Base-by-base conservation (phyloP, 1,139 yeast species). In the Spencermartinsiella ligniputridi region DNA sequence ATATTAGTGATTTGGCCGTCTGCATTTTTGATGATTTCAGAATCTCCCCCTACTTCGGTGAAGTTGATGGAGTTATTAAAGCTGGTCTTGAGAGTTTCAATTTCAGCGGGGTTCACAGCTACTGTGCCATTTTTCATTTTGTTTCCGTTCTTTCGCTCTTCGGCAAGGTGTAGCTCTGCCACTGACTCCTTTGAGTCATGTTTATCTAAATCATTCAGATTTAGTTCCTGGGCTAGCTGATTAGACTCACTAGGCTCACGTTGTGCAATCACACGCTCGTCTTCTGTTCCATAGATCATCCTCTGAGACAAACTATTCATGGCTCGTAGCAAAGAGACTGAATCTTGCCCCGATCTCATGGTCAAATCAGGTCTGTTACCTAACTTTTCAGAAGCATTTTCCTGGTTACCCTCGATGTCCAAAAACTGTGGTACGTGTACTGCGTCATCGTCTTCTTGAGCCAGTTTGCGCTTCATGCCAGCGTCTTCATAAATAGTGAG, bases 331-430 rank as follows among this genome's bases (percentile, higher is more conserved):
- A 89, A 80, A 11, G 86, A 79, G 17, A 87, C 74, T 62, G 85
- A 74, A 52, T 83, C 88, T 30, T 78, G 78, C 3, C 69, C 57
- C 19, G 69, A 59, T 37, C 83, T 77, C 97, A 90, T 90, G 6
- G 97, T 90, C 48, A 86, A 70, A 63, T 90, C 97, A 0, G 97
- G 96, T 33, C 75, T 71, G 59, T 88, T 87, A 0, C 97, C 97
- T 45, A 76, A 65, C 52, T 72, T 78, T 45, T 82, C 83, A 0
- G 96, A 76, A 61, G 86, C 87, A 61, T 90, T 95, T 45, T 82
- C 85, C 48, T 76, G 78, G 60, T 92, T 92, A 1, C 89, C 97
- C 41, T 74, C 78, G 25, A 92, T 66, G 60, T 94, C 96, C 35
- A 90, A 52, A 41, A 64, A 67, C 45, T 62, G 60, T 18, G 71